Percentiles rank a stretch among this genome's conserved stretches.
Evolutionary conservation across 2,329 filamentous ascomycete species (phyloP).

Genomic region (Lizonia empirigonia): DNA sequence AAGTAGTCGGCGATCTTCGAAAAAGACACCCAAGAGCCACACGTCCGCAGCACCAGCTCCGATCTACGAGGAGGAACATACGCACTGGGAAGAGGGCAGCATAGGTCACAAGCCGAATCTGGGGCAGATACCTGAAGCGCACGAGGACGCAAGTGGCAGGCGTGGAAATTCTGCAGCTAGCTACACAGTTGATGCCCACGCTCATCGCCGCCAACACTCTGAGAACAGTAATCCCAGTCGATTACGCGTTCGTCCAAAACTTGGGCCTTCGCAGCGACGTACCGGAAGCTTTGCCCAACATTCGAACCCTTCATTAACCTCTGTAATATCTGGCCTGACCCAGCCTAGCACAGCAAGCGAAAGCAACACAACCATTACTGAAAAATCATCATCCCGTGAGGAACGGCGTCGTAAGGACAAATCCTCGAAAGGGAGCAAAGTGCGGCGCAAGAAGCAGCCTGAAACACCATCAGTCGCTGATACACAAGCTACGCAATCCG

Average conservation of each 20-base stretch:
- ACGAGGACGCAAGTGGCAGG: constrained; percentile 31
- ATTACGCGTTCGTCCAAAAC: constrained; percentile 40
- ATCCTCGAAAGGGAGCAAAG: constrained; percentile 17
- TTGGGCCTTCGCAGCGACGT: constrained; percentile 41
- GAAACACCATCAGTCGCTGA: constrained; percentile 20
- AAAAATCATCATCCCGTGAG: constrained; percentile 51
- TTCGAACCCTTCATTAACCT: constrained; percentile 51
- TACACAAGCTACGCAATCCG: constrained; percentile 29
- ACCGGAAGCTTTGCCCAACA: constrained; percentile 37
- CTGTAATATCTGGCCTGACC: constrained; percentile 51
- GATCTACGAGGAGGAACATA: constrained; percentile 21
- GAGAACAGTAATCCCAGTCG: constrained; percentile 33
- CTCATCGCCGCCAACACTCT: constrained; percentile 26
- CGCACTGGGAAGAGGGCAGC: constrained; percentile 26
- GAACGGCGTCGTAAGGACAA: constrained; percentile 30
- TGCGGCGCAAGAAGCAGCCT: constrained; percentile 19
- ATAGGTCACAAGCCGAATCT: constrained; percentile 48
- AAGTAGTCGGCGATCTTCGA: constrained; percentile 24
- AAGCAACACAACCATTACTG: constrained; percentile 55
- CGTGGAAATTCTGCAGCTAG: constrained; percentile 31
- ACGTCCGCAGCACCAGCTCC: constrained; percentile 22
- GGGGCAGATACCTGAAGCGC: constrained; percentile 49
- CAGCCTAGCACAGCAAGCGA: constrained; percentile 51
- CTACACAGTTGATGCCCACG: constrained; percentile 20
- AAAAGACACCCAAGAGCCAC: constrained; percentile 29